phyloP scores from a whole-genome alignment of 2,329 filamentous ascomycete genomes.

The Trichoderma endophyticum region DNA sequence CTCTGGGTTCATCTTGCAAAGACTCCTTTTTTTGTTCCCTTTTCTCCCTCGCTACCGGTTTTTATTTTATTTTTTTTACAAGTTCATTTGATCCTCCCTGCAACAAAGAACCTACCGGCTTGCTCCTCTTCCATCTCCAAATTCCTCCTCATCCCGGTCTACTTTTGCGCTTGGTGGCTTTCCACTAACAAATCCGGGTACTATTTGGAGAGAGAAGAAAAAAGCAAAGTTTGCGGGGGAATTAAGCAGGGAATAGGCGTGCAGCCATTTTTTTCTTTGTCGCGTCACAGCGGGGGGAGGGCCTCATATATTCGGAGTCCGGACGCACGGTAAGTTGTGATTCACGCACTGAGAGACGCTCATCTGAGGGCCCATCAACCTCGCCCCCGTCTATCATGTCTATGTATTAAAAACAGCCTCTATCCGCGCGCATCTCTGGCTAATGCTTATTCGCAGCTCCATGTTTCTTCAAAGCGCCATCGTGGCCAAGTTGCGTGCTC shows the following conservation, averaged over 20 bases:
- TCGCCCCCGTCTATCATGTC: neutral
- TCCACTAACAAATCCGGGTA: neutral
- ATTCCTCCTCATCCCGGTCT: neutral
- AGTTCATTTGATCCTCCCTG: neutral
- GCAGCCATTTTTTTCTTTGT: slow-evolving; percentile 2
- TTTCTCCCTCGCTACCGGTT: neutral
- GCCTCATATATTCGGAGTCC: neutral
- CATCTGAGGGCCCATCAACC: slow-evolving; percentile 29
- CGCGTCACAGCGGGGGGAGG: slow-evolving; percentile 17
- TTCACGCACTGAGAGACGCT: slow-evolving; percentile 26
- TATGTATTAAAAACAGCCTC: neutral
- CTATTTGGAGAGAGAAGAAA: neutral
- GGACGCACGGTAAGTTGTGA: neutral
- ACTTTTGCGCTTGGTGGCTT: neutral
- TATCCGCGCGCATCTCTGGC: neutral
- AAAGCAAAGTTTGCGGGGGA: neutral
- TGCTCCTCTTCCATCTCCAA: neutral
- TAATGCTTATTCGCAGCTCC: slow-evolving; percentile 3
- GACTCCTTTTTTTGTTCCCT: neutral
- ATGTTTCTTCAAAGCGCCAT: slow-evolving; percentile 29
- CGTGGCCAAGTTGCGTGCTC: slow-evolving; percentile 29
- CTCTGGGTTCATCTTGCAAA: neutral
- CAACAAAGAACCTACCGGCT: neutral
- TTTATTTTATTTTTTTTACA: neutral
- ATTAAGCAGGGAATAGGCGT: slow-evolving; percentile 14